These are phyloP conservation scores for Scutellaria minor DNA, from an alignment of 257 asterid species.

Conservation along the genomic window DNA sequence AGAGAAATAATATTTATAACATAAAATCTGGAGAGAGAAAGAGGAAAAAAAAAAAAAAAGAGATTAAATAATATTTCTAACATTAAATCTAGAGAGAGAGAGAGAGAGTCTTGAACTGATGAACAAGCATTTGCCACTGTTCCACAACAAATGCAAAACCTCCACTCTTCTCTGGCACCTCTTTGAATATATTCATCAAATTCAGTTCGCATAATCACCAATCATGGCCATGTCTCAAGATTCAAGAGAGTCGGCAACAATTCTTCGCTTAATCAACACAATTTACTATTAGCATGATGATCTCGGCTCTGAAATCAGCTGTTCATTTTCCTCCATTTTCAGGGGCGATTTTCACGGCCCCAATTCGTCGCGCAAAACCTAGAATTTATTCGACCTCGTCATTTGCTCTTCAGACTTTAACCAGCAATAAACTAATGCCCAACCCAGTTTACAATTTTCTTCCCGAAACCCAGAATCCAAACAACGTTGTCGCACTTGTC, in stretches of 20 bases:
- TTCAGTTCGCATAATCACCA: too few species aligned
- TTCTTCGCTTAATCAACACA: background rate
- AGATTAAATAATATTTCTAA: too few species aligned
- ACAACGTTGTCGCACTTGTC: constrained; percentile 65
- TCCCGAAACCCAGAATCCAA: constrained; percentile 68
- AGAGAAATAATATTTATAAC: too few species aligned
- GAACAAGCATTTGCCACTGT: too few species aligned
- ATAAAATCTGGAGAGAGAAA: too few species aligned
- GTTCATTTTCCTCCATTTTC: constrained; percentile 20
- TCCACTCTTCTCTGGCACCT: too few species aligned
- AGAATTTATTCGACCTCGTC: constrained; percentile 46
- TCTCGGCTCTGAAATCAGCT: constrained; percentile 19
- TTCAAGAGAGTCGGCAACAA: background rate
- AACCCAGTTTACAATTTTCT: constrained; percentile 71
- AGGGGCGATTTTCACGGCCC: background rate
- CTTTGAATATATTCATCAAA: too few species aligned
- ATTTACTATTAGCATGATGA: background rate
- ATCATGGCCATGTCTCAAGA: background rate
- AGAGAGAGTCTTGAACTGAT: too few species aligned
- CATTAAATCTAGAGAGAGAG: too few species aligned
- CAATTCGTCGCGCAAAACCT: constrained; percentile 23
- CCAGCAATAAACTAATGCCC: constrained; percentile 37
- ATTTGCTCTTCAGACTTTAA: constrained; percentile 45
- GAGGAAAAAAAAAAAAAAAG: too few species aligned
- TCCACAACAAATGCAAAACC: too few species aligned